Evolutionary conservation across 768 basidiomycete species (phyloP).

Genomic region (Russula sp.): DNA sequence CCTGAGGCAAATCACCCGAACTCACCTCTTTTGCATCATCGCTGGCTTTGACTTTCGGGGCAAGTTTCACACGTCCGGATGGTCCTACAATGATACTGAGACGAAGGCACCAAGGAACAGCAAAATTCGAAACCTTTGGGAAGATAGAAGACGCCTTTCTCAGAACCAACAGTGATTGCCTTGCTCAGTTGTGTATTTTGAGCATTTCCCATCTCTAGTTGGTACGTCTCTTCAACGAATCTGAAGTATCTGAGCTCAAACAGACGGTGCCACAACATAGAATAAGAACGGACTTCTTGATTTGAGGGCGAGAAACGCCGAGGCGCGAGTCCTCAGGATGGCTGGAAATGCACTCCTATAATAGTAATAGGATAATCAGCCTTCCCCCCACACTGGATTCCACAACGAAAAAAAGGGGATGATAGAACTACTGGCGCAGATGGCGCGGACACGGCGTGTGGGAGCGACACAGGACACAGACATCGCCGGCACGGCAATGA

Average conservation of each 20-base stretch:
- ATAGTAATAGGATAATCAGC: slow-evolving; percentile 26
- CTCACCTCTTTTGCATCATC: slow-evolving; percentile 60
- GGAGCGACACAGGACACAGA: slow-evolving; percentile 28
- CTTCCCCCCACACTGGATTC: slow-evolving; percentile 15
- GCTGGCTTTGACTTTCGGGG: slow-evolving; percentile 56
- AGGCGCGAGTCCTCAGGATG: slow-evolving; percentile 71
- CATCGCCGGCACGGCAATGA: slow-evolving; percentile 35
- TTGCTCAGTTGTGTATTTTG: slow-evolving; percentile 76
- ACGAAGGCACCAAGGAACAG: slow-evolving; percentile 8
- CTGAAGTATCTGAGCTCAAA: slow-evolving; percentile 40
- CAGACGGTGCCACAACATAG: slow-evolving; percentile 15
- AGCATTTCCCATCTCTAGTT: slow-evolving; percentile 72
- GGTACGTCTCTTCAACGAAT: slow-evolving; percentile 81
- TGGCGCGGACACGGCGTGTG: slow-evolving; percentile 29
- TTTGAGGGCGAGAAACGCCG: slow-evolving; percentile 86
- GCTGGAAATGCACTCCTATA: slow-evolving; percentile 77
- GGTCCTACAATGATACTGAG: slow-evolving; percentile 36
- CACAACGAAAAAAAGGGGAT: slow-evolving; percentile 13
- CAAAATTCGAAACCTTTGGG: slow-evolving; percentile 67
- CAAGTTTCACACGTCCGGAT: slow-evolving; percentile 62
- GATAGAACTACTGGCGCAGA: slow-evolving; percentile 18
- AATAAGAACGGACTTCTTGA: slow-evolving; percentile 75
- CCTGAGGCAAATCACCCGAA: slow-evolving; percentile 26
- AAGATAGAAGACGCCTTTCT: slow-evolving; percentile 78
- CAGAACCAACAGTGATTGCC: slow-evolving; percentile 77